Conservation (phyloP, 2,329 filamentous ascomycete genomes). For the Aspergillus texensis region DNA sequence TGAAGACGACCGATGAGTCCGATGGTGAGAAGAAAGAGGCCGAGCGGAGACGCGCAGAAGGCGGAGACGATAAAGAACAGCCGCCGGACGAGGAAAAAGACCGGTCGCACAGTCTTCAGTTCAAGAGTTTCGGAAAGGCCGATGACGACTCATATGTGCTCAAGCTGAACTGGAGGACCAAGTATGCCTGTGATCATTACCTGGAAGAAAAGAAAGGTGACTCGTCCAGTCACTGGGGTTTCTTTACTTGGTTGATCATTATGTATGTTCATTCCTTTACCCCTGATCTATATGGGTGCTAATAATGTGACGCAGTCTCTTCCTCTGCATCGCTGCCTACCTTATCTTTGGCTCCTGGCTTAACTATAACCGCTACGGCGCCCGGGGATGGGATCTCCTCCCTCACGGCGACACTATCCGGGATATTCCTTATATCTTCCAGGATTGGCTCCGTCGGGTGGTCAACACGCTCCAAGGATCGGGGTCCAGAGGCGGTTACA, state of each 20-base stretch:
- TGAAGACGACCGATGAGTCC: slow-evolving; percentile 27
- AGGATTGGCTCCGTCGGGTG: slow-evolving; percentile 81
- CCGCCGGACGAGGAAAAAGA: slow-evolving; percentile 25
- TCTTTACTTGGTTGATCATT: slow-evolving; percentile 96
- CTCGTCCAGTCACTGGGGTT: slow-evolving; percentile 72
- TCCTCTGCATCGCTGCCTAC: slow-evolving; percentile 83
- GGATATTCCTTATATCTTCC: slow-evolving; percentile 87
- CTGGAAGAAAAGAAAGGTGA: slow-evolving; percentile 48
- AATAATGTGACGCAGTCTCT: slow-evolving; percentile 61
- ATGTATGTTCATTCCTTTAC: slow-evolving; percentile 63
- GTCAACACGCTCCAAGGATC: slow-evolving; percentile 82
- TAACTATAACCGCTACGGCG: slow-evolving; percentile 96
- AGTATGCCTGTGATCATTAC: slow-evolving; percentile 75
- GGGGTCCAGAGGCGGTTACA: slow-evolving; percentile 87
- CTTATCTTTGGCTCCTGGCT: slow-evolving; percentile 98
- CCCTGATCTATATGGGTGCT: background rate
- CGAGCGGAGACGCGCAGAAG: slow-evolving; percentile 20
- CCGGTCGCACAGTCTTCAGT: slow-evolving; percentile 66
- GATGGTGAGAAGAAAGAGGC: slow-evolving; percentile 26
- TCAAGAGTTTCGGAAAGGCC: slow-evolving; percentile 69
- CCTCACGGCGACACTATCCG: slow-evolving; percentile 91
- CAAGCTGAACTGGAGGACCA: slow-evolving; percentile 81
- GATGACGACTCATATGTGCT: slow-evolving; percentile 65
- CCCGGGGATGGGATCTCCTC: slow-evolving; percentile 90
- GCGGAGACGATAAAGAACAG: slow-evolving; percentile 23